Evolutionary conservation across 495 filamentous ascomycete genomes (phyloP).

Genomic region (Xeromyces bisporus): DNA sequence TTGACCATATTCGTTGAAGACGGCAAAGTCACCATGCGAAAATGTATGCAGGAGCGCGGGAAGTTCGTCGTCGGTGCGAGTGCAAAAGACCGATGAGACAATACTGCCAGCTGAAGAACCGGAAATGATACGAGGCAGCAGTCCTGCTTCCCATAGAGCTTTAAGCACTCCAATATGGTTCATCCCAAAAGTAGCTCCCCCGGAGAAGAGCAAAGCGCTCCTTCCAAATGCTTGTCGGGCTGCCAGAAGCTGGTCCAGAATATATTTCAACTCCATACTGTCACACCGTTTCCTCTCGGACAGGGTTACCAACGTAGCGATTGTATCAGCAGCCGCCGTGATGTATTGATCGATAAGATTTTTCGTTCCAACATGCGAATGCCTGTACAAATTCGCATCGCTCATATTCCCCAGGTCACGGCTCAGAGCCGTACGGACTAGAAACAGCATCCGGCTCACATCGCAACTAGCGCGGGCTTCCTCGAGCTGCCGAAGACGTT

Average conservation of each 20-base stretch:
- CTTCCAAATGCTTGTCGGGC: conserved; percentile 77
- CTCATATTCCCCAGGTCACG: conserved; percentile 77
- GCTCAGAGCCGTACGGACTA: conserved; percentile 65
- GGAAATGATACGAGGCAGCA: conserved; percentile 83
- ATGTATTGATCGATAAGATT: conserved; percentile 75
- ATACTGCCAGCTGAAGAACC: conserved; percentile 92
- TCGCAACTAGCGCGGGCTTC: conserved; percentile 60
- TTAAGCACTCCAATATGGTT: conserved; percentile 91
- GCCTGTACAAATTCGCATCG: conserved; percentile 63
- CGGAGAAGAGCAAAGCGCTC: conserved; percentile 72
- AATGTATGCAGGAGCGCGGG: conserved; percentile 54
- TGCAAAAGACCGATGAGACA: conserved; percentile 73
- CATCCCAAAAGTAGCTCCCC: conserved; percentile 91
- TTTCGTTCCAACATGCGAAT: conserved; percentile 78
- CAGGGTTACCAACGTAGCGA: conserved; percentile 50
- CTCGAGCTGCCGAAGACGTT: conserved; percentile 55
- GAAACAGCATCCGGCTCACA: conserved; percentile 56
- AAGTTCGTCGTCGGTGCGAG: conserved; percentile 70
- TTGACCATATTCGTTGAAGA: conserved; percentile 62
- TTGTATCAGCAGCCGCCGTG: conserved; percentile 53
- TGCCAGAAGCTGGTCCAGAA: conserved; percentile 58
- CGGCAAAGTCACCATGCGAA: conserved; percentile 63
- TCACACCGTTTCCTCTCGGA: conserved; percentile 37
- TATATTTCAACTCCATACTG: conserved; percentile 42
- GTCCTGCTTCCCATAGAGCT: conserved; percentile 51